phyloP scores from a whole-genome alignment of 345 rosid genomes.

The Eucalyptus caleyi region DNA sequence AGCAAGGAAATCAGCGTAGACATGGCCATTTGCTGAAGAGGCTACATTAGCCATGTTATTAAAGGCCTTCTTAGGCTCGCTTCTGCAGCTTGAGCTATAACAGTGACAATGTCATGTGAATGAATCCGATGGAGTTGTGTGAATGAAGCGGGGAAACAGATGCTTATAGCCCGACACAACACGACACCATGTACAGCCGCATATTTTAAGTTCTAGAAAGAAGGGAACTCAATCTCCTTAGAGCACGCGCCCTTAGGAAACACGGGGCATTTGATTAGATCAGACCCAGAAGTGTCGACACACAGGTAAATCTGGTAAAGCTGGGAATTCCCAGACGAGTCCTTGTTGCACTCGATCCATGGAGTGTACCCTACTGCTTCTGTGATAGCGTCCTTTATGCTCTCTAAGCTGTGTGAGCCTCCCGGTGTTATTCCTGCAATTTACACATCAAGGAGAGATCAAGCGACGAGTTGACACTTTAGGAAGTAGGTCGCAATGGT shows the following conservation, averaged over 20 bases:
- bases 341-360: slow-evolving; percentile 65
- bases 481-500: neutral
- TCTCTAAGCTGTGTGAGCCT: slow-evolving; percentile 41
- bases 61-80: neutral
- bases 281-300: slow-evolving; percentile 53
- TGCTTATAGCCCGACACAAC: neutral
- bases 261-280: slow-evolving; percentile 63
- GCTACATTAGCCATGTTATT: neutral
- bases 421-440: slow-evolving; percentile 51
- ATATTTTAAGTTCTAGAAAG: slow-evolving; percentile 23
- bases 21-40: neutral
- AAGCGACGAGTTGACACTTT: neutral
- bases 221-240: slow-evolving; percentile 52
- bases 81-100: neutral
- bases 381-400: slow-evolving; percentile 50
- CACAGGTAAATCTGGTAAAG: slow-evolving; percentile 83
- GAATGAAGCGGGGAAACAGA: neutral
- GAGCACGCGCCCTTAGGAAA: slow-evolving; percentile 56
- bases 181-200: neutral
- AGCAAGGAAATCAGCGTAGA: neutral
- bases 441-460: neutral
- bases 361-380: slow-evolving; percentile 46
- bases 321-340: slow-evolving; percentile 54
- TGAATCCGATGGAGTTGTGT: neutral
- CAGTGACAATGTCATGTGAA: neutral